Conservation (phyloP, 306 rosid species). For the Rosa chinensis region DNA sequence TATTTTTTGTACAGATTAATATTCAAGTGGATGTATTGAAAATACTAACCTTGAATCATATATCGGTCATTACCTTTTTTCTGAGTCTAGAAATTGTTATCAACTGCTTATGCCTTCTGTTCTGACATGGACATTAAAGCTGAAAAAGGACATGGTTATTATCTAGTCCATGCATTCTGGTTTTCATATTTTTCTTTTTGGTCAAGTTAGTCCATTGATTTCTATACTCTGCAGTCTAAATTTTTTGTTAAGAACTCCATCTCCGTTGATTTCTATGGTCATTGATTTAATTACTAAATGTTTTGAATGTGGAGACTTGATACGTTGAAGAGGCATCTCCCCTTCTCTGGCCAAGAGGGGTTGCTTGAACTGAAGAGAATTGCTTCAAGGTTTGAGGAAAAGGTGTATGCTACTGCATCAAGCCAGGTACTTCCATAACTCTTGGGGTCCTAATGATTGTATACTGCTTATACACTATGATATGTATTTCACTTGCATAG, state of each 20-base stretch:
- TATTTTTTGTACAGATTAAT: not conserved
- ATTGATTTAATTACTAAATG: not conserved
- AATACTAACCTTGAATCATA: not conserved
- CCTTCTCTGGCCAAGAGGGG: constrained; percentile 56
- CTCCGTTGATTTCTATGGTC: not conserved
- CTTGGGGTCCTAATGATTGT: not conserved
- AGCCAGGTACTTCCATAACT: constrained; percentile 50
- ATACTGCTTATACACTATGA: not conserved
- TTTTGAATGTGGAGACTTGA: constrained; percentile 51
- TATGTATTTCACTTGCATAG: not conserved
- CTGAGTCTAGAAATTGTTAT: not conserved
- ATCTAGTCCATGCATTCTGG: too few species aligned
- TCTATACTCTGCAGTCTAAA: not conserved
- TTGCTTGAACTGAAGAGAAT: constrained; percentile 52
- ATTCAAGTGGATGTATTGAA: not conserved
- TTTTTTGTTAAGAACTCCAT: not conserved
- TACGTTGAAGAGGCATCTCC: constrained; percentile 60
- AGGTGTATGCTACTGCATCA: constrained; percentile 53
- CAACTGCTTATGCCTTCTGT: not conserved
- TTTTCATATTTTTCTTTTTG: not conserved
- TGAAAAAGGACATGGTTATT: too few species aligned
- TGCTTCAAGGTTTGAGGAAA: constrained; percentile 79
- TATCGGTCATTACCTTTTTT: not conserved
- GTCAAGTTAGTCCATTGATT: not conserved
- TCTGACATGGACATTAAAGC: not conserved